Conservation (phyloP, 2,329 filamentous ascomycete species). For the Alternaria sp. region DNA sequence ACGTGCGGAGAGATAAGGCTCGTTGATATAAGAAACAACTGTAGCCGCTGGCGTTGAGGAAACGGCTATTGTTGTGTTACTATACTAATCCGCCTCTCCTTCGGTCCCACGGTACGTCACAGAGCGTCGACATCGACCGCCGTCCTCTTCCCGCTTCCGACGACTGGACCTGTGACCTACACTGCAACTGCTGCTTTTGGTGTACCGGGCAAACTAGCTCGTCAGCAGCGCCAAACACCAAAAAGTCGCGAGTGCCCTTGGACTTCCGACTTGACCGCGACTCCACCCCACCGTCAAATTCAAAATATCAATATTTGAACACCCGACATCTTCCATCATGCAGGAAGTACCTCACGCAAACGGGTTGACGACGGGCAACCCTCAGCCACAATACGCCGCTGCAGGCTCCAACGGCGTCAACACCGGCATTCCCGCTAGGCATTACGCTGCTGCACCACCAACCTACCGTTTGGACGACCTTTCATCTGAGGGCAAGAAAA, state of each 20-base stretch:
- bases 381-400: conserved; percentile 2
- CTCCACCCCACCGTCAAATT: conserved; percentile 1
- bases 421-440: conserved; percentile 2
- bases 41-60: neutral
- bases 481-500: conserved; percentile 43
- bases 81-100: conserved; percentile 2
- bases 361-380: conserved; percentile 11
- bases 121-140: conserved; percentile 7
- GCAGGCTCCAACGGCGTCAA: conserved; percentile 1
- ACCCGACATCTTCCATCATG: conserved; percentile 20
- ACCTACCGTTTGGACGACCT: conserved; percentile 34
- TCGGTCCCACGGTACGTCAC: conserved; percentile 13
- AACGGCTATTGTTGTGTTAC: conserved; percentile 1
- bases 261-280: neutral
- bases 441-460: conserved; percentile 26
- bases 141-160: conserved; percentile 6
- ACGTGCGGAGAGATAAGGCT: conserved; percentile 28
- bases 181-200: conserved; percentile 28
- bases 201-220: conserved; percentile 20
- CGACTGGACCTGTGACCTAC: conserved; percentile 28
- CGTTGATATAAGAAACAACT: conserved; percentile 17
- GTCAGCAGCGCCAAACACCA: conserved; percentile 18
- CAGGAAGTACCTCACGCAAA: conserved; percentile 27
- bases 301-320: neutral
- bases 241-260: conserved; percentile 24